phyloP scores from a whole-genome alignment of 177 flowering plant species.

The Vitis hybrid region DNA sequence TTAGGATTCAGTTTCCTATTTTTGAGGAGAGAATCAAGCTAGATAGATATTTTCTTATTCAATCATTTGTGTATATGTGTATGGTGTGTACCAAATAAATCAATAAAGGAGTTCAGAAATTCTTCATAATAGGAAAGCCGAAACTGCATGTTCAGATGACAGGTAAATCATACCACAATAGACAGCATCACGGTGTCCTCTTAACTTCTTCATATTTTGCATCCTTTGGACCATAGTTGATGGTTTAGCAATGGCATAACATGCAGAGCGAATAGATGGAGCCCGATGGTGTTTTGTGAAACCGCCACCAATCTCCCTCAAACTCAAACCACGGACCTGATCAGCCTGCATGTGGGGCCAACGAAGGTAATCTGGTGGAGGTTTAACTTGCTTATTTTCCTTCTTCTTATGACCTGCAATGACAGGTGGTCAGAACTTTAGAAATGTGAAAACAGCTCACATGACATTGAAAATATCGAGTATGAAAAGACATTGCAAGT shows the following conservation, averaged over 20 bases:
- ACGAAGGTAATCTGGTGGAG: slow-evolving; percentile 58
- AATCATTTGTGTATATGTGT: too few relatives aligned
- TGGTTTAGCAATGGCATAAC: slow-evolving; percentile 94
- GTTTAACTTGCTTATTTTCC: slow-evolving; percentile 36
- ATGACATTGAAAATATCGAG: neutral
- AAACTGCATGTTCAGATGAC: neutral
- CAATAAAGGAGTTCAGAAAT: too few relatives aligned
- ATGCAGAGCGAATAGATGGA: slow-evolving; percentile 82
- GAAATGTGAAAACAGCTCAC: neutral
- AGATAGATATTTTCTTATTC: too few relatives aligned
- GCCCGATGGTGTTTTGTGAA: slow-evolving; percentile 88
- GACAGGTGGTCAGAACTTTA: neutral
- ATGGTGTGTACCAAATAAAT: too few relatives aligned
- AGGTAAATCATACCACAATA: slow-evolving; percentile 70
- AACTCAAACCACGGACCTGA: slow-evolving; percentile 77
- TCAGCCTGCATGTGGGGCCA: slow-evolving; percentile 96
- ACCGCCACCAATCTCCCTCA: slow-evolving; percentile 97
- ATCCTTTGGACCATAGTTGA: slow-evolving; percentile 85
- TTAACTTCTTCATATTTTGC: slow-evolving; percentile 72
- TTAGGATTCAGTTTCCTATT: too few relatives aligned
- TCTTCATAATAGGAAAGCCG: neutral
- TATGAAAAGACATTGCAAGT: neutral
- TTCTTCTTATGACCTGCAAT: slow-evolving; percentile 50
- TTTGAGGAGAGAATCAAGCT: too few relatives aligned
- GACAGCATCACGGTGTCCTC: slow-evolving; percentile 93